A percentile compares a stretch with the other conserved stretches of the same genome.
phyloP scores from a whole-genome alignment of 2,329 filamentous ascomycete species.

The Ceratocystis cacaofunesta region DNA sequence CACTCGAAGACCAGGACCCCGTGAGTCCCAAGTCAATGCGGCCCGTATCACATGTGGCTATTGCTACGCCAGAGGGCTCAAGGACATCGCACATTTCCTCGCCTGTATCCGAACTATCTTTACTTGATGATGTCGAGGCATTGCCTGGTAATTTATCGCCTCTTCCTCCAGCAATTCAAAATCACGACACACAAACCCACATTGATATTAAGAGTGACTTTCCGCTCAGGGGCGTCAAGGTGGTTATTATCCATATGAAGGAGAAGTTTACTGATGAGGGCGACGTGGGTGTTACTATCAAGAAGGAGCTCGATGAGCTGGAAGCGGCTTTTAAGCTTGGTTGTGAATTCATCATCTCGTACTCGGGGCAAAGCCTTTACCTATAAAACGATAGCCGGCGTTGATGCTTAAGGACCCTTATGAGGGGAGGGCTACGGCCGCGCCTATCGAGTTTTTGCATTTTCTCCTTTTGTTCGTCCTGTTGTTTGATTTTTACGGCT shows the following conservation, averaged over 20 bases:
- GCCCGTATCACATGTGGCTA: slow-evolving; percentile 18
- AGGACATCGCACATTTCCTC: slow-evolving; percentile 13
- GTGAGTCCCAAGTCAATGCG: slow-evolving; percentile 38
- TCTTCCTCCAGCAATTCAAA: slow-evolving; percentile 33
- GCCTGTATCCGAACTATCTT: not conserved
- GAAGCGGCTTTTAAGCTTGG: slow-evolving; percentile 54
- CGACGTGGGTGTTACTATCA: slow-evolving; percentile 48
- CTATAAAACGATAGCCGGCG: slow-evolving; percentile 24
- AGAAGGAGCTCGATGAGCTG: slow-evolving; percentile 51
- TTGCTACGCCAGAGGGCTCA: slow-evolving; percentile 15
- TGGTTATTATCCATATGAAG: slow-evolving; percentile 91
- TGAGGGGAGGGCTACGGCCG: too few relatives aligned
- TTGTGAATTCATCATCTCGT: slow-evolving; percentile 63
- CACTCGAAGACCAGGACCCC: slow-evolving; percentile 27
- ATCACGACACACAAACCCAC: slow-evolving; percentile 21
- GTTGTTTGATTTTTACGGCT: slow-evolving; percentile 1
- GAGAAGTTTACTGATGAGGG: slow-evolving; percentile 64
- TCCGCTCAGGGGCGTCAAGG: slow-evolving; percentile 56
- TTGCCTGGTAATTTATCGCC: slow-evolving; percentile 29
- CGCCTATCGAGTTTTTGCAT: not conserved
- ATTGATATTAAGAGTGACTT: slow-evolving; percentile 18
- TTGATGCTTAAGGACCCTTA: not conserved
- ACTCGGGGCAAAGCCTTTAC: slow-evolving; percentile 45
- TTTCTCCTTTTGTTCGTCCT: slow-evolving; percentile 2
- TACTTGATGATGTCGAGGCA: slow-evolving; percentile 15